Conservation (phyloP, 2,329 filamentous ascomycete species). For the Colletotrichum sp. region DNA sequence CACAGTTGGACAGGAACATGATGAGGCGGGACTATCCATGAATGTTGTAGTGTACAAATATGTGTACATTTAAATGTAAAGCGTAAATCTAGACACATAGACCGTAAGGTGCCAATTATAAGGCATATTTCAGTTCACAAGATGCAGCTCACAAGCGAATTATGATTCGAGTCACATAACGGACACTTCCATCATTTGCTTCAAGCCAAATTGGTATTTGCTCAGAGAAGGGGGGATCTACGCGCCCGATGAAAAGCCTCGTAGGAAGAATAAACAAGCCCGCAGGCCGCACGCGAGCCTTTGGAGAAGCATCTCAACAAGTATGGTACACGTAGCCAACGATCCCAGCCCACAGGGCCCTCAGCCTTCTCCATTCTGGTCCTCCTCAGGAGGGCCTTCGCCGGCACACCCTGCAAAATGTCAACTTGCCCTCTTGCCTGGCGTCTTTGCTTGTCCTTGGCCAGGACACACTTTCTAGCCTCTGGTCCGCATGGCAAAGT, state of each 20-base stretch:
- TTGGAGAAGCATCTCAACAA: conserved; percentile 6
- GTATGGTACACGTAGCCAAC: conserved; percentile 15
- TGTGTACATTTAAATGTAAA: background rate
- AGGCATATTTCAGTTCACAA: background rate
- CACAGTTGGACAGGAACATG: background rate
- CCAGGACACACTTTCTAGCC: background rate
- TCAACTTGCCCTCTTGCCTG: conserved; percentile 7
- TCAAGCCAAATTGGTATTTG: conserved; percentile 18
- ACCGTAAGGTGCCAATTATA: background rate
- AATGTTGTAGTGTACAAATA: background rate
- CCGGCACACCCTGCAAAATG: background rate
- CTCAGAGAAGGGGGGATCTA: conserved; percentile 3
- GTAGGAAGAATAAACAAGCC: background rate
- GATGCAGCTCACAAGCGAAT: background rate
- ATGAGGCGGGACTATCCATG: background rate
- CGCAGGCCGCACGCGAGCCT: background rate
- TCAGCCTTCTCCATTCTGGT: background rate
- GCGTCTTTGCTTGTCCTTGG: background rate
- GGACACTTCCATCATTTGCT: background rate
- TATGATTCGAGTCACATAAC: background rate
- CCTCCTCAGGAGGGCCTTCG: background rate
- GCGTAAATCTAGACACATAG: background rate
- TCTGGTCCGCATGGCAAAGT: background rate
- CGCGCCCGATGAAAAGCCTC: conserved; percentile 1
- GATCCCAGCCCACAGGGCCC: conserved; percentile 1